These are phyloP conservation scores for Porphyridium purpureum DNA, from an alignment of 23 red algal species.

Conservation along the genomic window DNA sequence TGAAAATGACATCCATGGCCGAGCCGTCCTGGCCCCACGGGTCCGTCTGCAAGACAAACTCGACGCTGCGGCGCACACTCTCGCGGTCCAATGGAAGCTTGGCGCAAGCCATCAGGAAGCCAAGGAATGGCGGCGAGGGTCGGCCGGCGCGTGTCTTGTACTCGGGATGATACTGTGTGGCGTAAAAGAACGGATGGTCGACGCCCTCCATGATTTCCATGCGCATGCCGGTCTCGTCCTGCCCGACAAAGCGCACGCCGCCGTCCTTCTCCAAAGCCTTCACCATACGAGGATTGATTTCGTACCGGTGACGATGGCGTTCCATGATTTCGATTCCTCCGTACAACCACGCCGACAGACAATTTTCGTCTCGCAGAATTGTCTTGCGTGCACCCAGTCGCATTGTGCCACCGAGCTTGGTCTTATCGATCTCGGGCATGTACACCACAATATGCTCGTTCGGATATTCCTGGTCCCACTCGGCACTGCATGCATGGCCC, in stretches of 20 bases:
- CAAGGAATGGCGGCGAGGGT: conserved; percentile 89
- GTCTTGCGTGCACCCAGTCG: conserved; percentile 78
- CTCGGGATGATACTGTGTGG: conserved; percentile 94
- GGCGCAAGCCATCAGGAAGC: conserved; percentile 64
- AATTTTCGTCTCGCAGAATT: conserved; percentile 17
- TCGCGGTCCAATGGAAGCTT: conserved; percentile 27
- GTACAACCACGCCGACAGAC: conserved; percentile 57
- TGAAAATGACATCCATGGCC: too few relatives aligned
- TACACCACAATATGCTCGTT: conserved; percentile 51
- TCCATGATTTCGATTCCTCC: conserved; percentile 44
- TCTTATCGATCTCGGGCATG: conserved; percentile 90
- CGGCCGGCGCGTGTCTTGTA: conserved; percentile 69
- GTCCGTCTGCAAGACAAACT: too few relatives aligned
- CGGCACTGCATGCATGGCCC: conserved; percentile 25
- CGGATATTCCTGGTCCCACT: conserved; percentile 32
- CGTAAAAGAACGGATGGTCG: conserved; percentile 81
- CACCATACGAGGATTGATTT: conserved; percentile 80
- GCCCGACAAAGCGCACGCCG: conserved; percentile 63
- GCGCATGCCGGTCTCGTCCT: conserved; percentile 51
- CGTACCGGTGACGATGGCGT: conserved; percentile 89
- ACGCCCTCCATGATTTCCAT: conserved; percentile 82
- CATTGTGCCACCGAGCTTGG: conserved; percentile 94
- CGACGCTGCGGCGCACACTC: conserved; percentile 13
- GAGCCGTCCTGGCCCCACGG: too few relatives aligned
- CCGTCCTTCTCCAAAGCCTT: conserved; percentile 26